Conservation (phyloP, 2,329 filamentous ascomycete genomes). For the Pestalotiopsis sp. region DNA sequence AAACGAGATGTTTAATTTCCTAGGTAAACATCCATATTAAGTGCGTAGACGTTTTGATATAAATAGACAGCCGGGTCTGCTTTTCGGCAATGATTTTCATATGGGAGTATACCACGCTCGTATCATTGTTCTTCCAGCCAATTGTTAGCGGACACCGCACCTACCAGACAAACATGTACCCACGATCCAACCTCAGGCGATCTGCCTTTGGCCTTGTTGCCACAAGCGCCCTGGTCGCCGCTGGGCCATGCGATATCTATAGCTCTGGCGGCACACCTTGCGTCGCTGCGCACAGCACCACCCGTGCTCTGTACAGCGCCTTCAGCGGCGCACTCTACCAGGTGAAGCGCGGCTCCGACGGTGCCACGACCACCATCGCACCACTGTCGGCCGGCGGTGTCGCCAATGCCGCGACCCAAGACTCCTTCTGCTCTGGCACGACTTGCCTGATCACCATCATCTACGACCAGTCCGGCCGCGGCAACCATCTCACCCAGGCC, state of each 20-base stretch:
- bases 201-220: conserved; percentile 33
- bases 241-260: conserved; percentile 66
- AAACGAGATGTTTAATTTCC: not conserved
- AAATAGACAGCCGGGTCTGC: not conserved
- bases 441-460: conserved; percentile 67
- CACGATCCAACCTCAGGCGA: conserved; percentile 7
- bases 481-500: conserved; percentile 66
- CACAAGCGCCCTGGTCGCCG: conserved; percentile 41
- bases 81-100: not conserved
- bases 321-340: conserved; percentile 61
- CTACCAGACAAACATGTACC: conserved; percentile 5
- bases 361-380: conserved; percentile 47
- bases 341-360: conserved; percentile 57
- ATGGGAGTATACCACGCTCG: not conserved
- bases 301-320: conserved; percentile 59
- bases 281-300: conserved; percentile 67
- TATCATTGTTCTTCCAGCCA: not conserved
- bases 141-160: not conserved
- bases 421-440: conserved; percentile 61
- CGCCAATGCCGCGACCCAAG: conserved; percentile 62
- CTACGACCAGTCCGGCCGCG: conserved; percentile 66
- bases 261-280: conserved; percentile 61
- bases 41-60: not conserved
- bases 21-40: not conserved
- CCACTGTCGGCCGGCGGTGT: conserved; percentile 62